Evolutionary conservation across 805 yeast genomes (phyloP), one percentile per base, ranked within the genome.

Genomic region (Suhomyces sp.): DNA sequence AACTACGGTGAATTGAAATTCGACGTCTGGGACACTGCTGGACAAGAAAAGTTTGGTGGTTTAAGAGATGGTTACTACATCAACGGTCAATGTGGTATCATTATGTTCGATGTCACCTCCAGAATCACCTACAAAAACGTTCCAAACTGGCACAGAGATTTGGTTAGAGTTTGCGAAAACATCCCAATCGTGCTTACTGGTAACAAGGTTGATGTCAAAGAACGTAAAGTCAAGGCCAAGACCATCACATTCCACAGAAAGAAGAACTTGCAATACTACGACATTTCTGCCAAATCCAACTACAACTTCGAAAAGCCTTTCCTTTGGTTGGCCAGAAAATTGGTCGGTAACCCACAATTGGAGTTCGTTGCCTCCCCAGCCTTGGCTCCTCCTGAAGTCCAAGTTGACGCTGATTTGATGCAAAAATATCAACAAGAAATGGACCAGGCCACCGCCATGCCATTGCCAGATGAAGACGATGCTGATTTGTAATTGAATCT

Each of bases 131-230:
- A 94, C 83, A 94, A 94, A 83, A 94, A 94, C 78, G 99, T 94
- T 73, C 99, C 99, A 76, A 96, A 94, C 89, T 94, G 99, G 99
- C 97, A 96, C 87, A 88, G 99, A 81, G 99, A 94, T 78, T 84
- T 94, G 72, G 97, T 94, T 60, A 90, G 99, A 81, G 99, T 94
- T 60, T 94, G 99, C 82, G 99, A 94, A 81, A 94, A 93, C 85
- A 94, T 94, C 66, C 99, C 99, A 67, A 94, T 94, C 68, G 99
- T 94, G 56, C 82, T 94, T 63, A 90, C 97, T 82, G 99, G 99
- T 80, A 94, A 94, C 88, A 94, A 94, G 81, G 99, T 94, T 66
- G 99, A 94, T 76, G 99, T 94, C 64, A 94, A 94, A 84, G 99
- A 94, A 83, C 89, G 99, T 79, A 94, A 94, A 81, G 99, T 94